phyloP scores from a whole-genome alignment of 257 asterid genomes.

The Solanum dulcamara region DNA sequence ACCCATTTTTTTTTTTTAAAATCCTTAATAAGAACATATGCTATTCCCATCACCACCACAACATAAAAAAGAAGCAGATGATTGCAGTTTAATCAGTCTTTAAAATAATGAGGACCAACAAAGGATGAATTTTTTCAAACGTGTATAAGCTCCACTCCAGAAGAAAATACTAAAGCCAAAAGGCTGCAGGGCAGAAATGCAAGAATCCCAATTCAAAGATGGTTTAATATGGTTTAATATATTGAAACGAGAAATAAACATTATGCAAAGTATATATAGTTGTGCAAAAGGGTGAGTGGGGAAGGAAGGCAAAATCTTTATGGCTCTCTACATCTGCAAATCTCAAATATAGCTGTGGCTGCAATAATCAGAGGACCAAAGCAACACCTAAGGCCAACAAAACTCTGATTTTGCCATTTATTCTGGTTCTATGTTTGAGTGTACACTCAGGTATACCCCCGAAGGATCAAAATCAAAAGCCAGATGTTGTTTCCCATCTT shows the following conservation, averaged over 20 bases:
- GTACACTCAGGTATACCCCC: constrained; percentile 1
- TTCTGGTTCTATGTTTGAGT: constrained; percentile 15
- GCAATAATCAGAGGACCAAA: neutral
- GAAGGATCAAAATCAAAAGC: neutral
- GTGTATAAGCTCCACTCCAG: neutral
- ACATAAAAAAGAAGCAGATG: neutral
- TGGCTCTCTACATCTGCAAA: constrained; percentile 4
- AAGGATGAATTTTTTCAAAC: neutral
- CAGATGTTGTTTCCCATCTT: constrained; percentile 1
- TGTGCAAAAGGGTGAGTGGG: neutral
- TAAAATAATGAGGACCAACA: neutral
- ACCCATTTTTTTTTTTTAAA: too few relatives aligned
- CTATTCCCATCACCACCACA: neutral
- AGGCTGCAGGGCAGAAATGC: neutral
- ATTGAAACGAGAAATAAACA: neutral
- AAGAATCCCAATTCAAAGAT: neutral
- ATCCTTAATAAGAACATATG: neutral
- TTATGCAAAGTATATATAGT: neutral
- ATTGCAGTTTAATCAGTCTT: neutral
- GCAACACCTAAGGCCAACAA: constrained; percentile 19
- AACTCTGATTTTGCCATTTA: constrained; percentile 27
- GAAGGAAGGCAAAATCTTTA: neutral
- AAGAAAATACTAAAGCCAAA: neutral
- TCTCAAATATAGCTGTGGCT: constrained; percentile 1
- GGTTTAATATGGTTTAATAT: neutral